phyloP scores from a whole-genome alignment of 371 early-diverging fungal species.

The Smittium culicis region DNA sequence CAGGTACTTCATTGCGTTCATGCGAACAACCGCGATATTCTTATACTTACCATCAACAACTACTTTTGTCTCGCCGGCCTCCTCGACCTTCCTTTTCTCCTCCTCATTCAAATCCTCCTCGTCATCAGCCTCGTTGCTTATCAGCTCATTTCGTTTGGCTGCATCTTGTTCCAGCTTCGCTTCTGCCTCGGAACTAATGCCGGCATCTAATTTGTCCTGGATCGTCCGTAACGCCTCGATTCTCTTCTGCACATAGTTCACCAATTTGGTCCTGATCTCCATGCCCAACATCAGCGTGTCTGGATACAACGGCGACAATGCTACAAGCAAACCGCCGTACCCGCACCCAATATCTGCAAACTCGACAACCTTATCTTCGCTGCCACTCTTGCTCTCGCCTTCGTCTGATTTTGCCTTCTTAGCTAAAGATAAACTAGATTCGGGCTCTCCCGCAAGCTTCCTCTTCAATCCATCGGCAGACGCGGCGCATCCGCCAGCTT shows the following conservation, averaged over 20 bases:
- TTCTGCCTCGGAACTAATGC: not conserved
- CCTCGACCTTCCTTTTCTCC: conserved; percentile 15
- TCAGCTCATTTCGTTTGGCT: conserved; percentile 17
- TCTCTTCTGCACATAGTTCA: conserved; percentile 80
- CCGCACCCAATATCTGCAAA: conserved; percentile 99
- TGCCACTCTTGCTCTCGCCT: not conserved
- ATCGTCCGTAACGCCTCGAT: conserved; percentile 77
- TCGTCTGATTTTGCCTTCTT: not conserved
- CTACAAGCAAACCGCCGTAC: conserved; percentile 91
- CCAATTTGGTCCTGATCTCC: conserved; percentile 97
- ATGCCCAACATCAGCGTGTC: conserved; percentile 90
- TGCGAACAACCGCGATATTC: conserved; percentile 89
- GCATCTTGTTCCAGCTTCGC: conserved; percentile 19
- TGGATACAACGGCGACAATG: conserved; percentile 80
- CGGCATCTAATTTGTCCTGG: conserved; percentile 26
- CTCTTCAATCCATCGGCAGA: not conserved
- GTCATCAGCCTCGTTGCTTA: conserved; percentile 18
- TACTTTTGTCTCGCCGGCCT: conserved; percentile 26
- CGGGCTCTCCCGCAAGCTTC: not conserved
- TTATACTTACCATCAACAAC: conserved; percentile 60
- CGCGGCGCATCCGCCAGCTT: not conserved
- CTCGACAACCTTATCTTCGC: conserved; percentile 38
- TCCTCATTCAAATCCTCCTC: conserved; percentile 16
- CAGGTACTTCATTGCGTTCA: conserved; percentile 98
- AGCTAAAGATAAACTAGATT: not conserved